Conservation (phyloP, 2,329 filamentous ascomycete genomes). For the Chaetomiaceae sp. region DNA sequence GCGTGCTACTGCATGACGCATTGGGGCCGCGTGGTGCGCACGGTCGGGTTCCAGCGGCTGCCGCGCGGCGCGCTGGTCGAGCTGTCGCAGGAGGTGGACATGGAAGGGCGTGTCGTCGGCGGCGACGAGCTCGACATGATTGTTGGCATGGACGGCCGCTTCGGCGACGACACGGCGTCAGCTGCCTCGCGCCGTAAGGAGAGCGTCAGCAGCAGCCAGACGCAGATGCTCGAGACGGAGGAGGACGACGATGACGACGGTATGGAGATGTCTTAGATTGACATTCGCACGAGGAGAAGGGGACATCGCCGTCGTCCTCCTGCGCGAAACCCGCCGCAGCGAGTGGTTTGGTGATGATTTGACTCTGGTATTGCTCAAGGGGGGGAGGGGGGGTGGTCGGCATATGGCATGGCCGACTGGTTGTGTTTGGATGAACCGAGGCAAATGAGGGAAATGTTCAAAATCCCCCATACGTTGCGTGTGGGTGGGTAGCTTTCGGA, state of each 20-base stretch:
- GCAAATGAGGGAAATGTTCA: no score
- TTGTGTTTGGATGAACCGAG: no score
- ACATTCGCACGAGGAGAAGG: slow-evolving; percentile 4
- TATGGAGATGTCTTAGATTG: slow-evolving; percentile 50
- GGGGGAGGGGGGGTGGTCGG: no score
- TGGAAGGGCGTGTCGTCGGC: slow-evolving; percentile 83
- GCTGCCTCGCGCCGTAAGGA: slow-evolving; percentile 47
- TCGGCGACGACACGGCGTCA: slow-evolving; percentile 36
- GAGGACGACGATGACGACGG: slow-evolving; percentile 59
- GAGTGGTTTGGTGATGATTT: background rate
- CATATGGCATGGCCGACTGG: no score
- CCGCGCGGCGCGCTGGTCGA: slow-evolving; percentile 79
- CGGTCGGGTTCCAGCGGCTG: slow-evolving; percentile 76
- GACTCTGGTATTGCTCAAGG: background rate
- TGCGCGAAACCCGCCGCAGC: background rate
- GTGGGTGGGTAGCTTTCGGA: no score
- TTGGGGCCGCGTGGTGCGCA: slow-evolving; percentile 92
- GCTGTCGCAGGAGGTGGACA: slow-evolving; percentile 87
- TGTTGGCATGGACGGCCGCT: slow-evolving; percentile 48
- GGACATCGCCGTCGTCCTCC: background rate
- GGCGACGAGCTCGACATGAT: slow-evolving; percentile 71
- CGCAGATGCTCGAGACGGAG: slow-evolving; percentile 54
- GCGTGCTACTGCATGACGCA: slow-evolving; percentile 86
- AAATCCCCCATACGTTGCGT: no score
- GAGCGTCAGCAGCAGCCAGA: slow-evolving; percentile 57